These are phyloP conservation scores for Fibroporia radiculosa DNA, from an alignment of 768 basidiomycete species.

Conservation along the genomic window DNA sequence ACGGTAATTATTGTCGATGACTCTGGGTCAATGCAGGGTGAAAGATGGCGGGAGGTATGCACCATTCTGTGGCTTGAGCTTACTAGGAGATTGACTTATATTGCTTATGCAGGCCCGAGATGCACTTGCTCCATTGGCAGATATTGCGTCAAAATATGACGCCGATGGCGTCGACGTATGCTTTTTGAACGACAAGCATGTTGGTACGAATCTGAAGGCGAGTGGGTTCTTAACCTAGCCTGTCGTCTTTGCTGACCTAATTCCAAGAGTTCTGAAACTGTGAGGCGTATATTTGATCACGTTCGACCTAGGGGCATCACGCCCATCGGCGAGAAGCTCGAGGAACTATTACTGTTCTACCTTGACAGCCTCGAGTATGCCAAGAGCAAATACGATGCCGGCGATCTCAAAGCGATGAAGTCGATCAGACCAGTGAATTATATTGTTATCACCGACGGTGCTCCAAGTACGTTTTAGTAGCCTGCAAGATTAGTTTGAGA, in stretches of 20 bases:
- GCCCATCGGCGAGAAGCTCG: slow-evolving; percentile 36
- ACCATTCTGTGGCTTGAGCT: not conserved
- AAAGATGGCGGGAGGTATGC: slow-evolving; percentile 43
- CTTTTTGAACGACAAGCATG: slow-evolving; percentile 40
- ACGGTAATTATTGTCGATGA: slow-evolving; percentile 57
- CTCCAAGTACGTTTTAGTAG: slow-evolving; percentile 35
- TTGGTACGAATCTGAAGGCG: slow-evolving; percentile 33
- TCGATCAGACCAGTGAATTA: slow-evolving; percentile 49
- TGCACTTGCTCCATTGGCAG: slow-evolving; percentile 42
- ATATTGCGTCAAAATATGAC: slow-evolving; percentile 42
- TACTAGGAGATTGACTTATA: not conserved
- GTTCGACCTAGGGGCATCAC: slow-evolving; percentile 39
- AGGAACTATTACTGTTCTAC: slow-evolving; percentile 32
- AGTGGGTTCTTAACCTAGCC: too few species aligned
- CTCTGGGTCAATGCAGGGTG: slow-evolving; percentile 46
- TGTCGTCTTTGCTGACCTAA: not conserved
- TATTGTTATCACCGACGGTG: slow-evolving; percentile 60
- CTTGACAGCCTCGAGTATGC: slow-evolving; percentile 27
- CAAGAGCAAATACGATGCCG: slow-evolving; percentile 16
- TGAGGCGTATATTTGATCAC: slow-evolving; percentile 35
- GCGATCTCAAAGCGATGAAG: slow-evolving; percentile 16
- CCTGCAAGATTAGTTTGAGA: not conserved
- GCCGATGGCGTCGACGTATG: slow-evolving; percentile 53
- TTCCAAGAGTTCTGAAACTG: slow-evolving; percentile 27
- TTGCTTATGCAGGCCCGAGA: slow-evolving; percentile 29